Evolutionary conservation across 1,284 basidiomycete genomes (phyloP).

Genomic region (Cryptococcus floricola): DNA sequence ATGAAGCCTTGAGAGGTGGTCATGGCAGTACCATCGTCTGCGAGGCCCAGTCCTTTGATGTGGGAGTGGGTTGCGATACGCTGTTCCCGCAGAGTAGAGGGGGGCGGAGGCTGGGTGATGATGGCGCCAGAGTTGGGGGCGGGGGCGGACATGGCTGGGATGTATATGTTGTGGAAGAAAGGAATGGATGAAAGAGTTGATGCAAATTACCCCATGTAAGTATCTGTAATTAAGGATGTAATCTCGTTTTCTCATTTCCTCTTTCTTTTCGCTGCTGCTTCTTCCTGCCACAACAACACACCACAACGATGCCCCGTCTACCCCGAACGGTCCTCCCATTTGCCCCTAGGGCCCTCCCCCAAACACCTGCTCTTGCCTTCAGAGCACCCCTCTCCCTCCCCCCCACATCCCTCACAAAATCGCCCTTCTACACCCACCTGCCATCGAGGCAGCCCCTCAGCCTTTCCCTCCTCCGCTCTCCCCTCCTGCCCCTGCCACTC

Average conservation of each 20-base stretch:
- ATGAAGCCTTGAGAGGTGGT: conserved; percentile 80
- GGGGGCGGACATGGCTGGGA: conserved; percentile 10
- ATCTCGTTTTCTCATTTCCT: conserved; percentile 16
- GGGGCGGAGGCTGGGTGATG: conserved; percentile 45
- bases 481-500: conserved; percentile 1
- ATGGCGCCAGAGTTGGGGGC: conserved; percentile 24
- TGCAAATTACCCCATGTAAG: neutral
- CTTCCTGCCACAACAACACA: neutral
- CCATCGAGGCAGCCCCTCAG: neutral
- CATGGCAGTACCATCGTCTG: conserved; percentile 74
- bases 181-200: neutral
- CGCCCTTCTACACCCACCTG: neutral
- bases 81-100: conserved; percentile 43
- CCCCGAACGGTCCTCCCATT: neutral
- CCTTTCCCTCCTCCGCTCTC: too few species aligned
- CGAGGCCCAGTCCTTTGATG: conserved; percentile 84
- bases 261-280: neutral
- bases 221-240: conserved; percentile 7
- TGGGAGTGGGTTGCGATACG: conserved; percentile 50
- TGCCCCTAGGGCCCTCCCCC: neutral
- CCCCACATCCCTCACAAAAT: too few species aligned
- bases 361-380: neutral
- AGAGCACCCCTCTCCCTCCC: too few species aligned
- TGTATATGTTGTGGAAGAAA: conserved; percentile 1
- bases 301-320: conserved; percentile 14